These are phyloP conservation scores for Leishmania tarentolae DNA, from an alignment of 208 protist species.

Conservation along the genomic window DNA sequence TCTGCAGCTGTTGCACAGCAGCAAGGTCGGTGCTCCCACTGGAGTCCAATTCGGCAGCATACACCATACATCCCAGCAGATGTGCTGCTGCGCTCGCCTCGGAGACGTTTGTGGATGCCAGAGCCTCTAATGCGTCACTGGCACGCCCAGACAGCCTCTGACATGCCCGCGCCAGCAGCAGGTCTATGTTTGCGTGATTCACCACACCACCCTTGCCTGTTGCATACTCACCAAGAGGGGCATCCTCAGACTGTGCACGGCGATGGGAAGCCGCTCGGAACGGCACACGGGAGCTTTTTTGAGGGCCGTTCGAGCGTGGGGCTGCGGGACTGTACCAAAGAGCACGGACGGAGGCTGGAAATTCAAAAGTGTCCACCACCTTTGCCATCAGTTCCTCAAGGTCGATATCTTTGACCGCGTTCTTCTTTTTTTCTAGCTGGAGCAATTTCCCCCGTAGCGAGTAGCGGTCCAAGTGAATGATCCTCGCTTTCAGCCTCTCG, in stretches of 20 bases:
- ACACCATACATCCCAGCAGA: constrained; percentile 56
- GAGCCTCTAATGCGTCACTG: constrained; percentile 46
- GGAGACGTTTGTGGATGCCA: constrained; percentile 38
- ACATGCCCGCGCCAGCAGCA: constrained; percentile 52
- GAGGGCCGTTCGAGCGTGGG: background rate
- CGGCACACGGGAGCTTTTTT: background rate
- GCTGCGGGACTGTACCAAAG: constrained; percentile 40
- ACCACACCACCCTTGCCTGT: constrained; percentile 25
- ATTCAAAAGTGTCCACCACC: constrained; percentile 48
- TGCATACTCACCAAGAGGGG: constrained; percentile 2
- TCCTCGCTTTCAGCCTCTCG: constrained; percentile 34
- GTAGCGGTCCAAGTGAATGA: constrained; percentile 44
- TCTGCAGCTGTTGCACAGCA: constrained; percentile 51
- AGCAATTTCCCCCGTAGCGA: constrained; percentile 62
- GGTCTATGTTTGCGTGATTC: constrained; percentile 51
- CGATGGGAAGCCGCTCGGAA: background rate
- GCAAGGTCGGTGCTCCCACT: constrained; percentile 35
- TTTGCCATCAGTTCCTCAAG: constrained; percentile 27
- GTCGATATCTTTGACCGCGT: constrained; percentile 44
- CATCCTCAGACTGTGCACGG: background rate
- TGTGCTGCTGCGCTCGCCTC: constrained; percentile 41
- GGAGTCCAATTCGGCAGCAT: constrained; percentile 51
- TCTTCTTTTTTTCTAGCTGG: constrained; percentile 62
- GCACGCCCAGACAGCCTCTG: constrained; percentile 60
- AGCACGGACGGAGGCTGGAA: constrained; percentile 45